phyloP scores from a whole-genome alignment of 176 grass and related monocot species.

The Oryza nivara region DNA sequence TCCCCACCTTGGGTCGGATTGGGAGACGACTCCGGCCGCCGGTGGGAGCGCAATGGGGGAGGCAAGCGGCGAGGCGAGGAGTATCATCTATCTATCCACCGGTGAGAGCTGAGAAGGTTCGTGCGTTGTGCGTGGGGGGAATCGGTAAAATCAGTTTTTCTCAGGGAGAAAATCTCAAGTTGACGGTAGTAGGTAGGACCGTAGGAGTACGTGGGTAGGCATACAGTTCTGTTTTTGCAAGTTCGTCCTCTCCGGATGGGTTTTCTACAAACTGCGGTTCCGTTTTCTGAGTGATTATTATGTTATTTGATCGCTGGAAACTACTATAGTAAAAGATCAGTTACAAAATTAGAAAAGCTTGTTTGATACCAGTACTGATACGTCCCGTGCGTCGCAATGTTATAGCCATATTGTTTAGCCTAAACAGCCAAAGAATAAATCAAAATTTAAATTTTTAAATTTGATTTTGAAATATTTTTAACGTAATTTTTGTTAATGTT shows the following conservation, averaged over 20 bases:
- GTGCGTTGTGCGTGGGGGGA: not conserved
- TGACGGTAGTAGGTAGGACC: too few relatives aligned
- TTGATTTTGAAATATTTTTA: too few relatives aligned
- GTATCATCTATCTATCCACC: too few relatives aligned
- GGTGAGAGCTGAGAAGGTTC: not conserved
- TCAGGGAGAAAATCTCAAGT: too few relatives aligned
- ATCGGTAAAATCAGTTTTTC: not conserved
- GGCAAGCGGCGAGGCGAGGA: not conserved
- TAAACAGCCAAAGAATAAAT: too few relatives aligned
- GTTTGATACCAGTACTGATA: not conserved
- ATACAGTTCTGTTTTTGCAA: not conserved
- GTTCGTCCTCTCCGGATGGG: not conserved
- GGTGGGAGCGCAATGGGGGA: not conserved
- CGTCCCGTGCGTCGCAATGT: not conserved
- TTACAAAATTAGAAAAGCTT: too few relatives aligned
- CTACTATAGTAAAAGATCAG: not conserved
- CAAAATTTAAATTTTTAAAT: too few relatives aligned
- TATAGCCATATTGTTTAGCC: too few relatives aligned
- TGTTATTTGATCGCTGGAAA: not conserved
- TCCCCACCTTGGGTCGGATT: not conserved
- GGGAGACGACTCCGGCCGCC: not conserved
- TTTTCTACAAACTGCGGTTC: not conserved
- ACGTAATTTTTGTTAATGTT: too few relatives aligned
- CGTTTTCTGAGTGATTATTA: not conserved
- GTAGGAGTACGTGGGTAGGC: too few relatives aligned